Conservation (phyloP, 495 filamentous ascomycete species). For the Letharia columbiana region DNA sequence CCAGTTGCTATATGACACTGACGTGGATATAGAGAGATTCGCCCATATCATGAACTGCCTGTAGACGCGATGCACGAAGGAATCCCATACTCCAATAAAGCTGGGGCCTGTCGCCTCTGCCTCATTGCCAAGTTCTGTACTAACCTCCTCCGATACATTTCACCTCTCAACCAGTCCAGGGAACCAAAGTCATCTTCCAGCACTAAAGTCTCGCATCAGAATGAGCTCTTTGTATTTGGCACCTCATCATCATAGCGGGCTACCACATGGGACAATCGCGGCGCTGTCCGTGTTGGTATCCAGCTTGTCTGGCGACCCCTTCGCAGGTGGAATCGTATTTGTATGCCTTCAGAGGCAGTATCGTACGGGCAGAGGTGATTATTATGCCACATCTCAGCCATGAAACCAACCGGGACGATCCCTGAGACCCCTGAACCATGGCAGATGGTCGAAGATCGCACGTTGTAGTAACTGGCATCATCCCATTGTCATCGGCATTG, state of each 20-base stretch:
- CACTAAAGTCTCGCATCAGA: neutral
- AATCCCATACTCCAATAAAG: neutral
- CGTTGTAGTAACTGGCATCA: neutral
- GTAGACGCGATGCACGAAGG: neutral
- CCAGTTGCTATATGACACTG: no score
- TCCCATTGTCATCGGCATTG: conserved; percentile 24
- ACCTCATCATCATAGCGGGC: neutral
- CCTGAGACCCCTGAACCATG: neutral
- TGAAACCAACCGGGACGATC: neutral
- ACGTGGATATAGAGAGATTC: no score
- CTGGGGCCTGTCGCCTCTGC: neutral
- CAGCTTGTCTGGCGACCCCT: neutral
- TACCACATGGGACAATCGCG: neutral
- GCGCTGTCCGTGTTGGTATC: neutral
- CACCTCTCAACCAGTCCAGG: neutral
- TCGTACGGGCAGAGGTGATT: neutral
- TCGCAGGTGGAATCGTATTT: neutral
- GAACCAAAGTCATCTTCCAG: neutral
- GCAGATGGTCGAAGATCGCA: neutral
- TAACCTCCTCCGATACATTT: neutral
- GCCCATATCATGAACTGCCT: neutral
- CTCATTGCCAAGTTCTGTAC: neutral
- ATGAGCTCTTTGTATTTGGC: neutral
- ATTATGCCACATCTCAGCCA: neutral
- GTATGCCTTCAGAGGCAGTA: neutral